Base-by-base conservation (phyloP, 2,329 filamentous ascomycete species). In the Nigrospora osmanthi region DNA sequence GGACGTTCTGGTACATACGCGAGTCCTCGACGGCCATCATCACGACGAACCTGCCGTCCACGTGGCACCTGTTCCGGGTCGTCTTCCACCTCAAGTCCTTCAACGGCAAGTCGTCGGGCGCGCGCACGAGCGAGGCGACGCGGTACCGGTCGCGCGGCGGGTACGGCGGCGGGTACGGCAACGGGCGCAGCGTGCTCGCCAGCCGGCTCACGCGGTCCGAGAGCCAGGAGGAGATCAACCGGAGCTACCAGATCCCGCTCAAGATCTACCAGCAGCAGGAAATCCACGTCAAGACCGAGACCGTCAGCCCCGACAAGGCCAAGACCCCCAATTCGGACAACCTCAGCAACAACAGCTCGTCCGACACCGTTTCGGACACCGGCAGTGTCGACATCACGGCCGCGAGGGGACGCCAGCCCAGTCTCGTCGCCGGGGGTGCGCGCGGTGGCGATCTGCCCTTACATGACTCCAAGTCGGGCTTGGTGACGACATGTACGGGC, bases 1-100 rank as follows among this genome's bases (percentile, higher is more conserved):
- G 67, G 68, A 65, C 63, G 3, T 67, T 63, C 43, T 71, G 68
- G 68, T 71, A 71, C 52, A 65, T 70, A 41, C 66, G 68, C 31
- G 68, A 71, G 49, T 68, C 68, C 0, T 69, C 68, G 1, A 70
- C 68, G 4, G 66, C 68, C n/a, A 58, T 71, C 35, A 69, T 71
- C 50, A 61, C 65, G 12, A 58, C 67, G 38, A 71, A 71, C 41
- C 60, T 71, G 4, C 68, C 68, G 9, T 58, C 69, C 12, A 66
- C 65, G 1, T 71, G 68, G 68, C 66, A 67, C 0, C 53, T 69
- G 3, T 50, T 68, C n/a, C 67, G 66, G 28, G 59, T 60, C 6
- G 47, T 62, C 30, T 66, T 70, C 52, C 52, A 59, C 44, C 53
- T 67, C 30, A 54, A 52, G 30, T 62, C 66, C 3, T 63, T 66